These are phyloP conservation scores for Pythium grandisporangium DNA, from an alignment of 352 stramenopile genomes.

Conservation along the genomic window DNA sequence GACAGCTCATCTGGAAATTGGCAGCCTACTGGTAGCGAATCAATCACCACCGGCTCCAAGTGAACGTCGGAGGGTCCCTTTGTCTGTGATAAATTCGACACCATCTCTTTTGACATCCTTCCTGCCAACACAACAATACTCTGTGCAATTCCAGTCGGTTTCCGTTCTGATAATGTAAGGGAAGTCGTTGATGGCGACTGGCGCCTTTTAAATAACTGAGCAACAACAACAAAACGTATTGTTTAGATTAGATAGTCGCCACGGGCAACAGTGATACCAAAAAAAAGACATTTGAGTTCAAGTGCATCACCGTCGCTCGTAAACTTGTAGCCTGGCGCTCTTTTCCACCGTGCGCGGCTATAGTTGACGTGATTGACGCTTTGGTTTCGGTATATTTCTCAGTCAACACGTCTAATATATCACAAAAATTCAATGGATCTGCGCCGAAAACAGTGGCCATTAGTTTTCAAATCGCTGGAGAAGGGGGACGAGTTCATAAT, in stretches of 20 bases:
- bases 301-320: slow-evolving; percentile 3
- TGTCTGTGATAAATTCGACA: slow-evolving; percentile 22
- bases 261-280: too few species aligned
- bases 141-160: slow-evolving; percentile 30
- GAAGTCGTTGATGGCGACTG: too few species aligned
- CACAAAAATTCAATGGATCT: slow-evolving; percentile 52
- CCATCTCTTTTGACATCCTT: slow-evolving; percentile 24
- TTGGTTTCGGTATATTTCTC: slow-evolving; percentile 51
- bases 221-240: too few species aligned
- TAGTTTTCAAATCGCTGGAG: too few species aligned
- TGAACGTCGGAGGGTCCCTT: slow-evolving; percentile 29
- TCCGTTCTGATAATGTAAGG: too few species aligned
- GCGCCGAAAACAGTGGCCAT: background rate
- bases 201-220: too few species aligned
- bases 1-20: slow-evolving; percentile 54
- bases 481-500: too few species aligned
- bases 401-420: slow-evolving; percentile 46
- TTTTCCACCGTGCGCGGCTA: slow-evolving; percentile 2
- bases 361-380: slow-evolving; percentile 7
- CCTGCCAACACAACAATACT: slow-evolving; percentile 49
- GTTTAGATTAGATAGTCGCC: too few species aligned
- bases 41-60: slow-evolving; percentile 39
- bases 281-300: too few species aligned
- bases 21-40: slow-evolving; percentile 30
- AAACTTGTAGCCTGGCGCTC: slow-evolving; percentile 9